Evolutionary conservation across 352 stramenopile species (phyloP).

Genomic region (Peronospora farinosa): DNA sequence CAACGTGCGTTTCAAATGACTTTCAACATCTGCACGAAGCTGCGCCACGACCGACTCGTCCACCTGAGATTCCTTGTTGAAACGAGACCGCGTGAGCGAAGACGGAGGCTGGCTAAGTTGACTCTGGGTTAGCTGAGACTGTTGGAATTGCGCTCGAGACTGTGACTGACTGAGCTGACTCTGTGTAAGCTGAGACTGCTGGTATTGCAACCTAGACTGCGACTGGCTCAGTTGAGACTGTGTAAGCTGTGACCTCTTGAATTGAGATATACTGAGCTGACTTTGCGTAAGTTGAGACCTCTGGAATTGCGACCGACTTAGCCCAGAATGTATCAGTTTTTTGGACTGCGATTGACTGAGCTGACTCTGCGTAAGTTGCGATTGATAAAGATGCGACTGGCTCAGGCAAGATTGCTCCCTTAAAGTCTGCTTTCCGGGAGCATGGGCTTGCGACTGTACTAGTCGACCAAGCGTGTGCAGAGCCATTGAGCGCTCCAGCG

Average conservation of each 20-base stretch:
- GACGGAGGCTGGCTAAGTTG: slow-evolving; percentile 14
- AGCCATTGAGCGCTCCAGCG: slow-evolving; percentile 22
- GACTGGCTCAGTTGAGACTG: slow-evolving; percentile 7
- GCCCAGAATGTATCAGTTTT: background rate
- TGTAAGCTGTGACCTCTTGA: slow-evolving; percentile 3
- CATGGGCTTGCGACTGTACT: slow-evolving; percentile 19
- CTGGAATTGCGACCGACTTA: slow-evolving; percentile 1
- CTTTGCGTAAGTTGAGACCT: slow-evolving; percentile 6
- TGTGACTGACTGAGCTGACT: slow-evolving; percentile 8
- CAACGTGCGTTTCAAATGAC: slow-evolving; percentile 26
- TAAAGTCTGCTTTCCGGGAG: slow-evolving; percentile 1
- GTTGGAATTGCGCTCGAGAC: slow-evolving; percentile 1
- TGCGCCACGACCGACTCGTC: slow-evolving; percentile 23
- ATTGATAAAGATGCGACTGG: slow-evolving; percentile 17
- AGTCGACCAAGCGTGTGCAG: slow-evolving; percentile 25
- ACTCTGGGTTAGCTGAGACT: slow-evolving; percentile 10
- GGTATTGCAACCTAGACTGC: slow-evolving; percentile 2
- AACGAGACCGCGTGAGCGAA: slow-evolving; percentile 14
- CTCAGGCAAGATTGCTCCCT: slow-evolving; percentile 23
- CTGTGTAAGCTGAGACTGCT: slow-evolving; percentile 6
- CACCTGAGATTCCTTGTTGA: slow-evolving; percentile 14
- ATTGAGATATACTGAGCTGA: slow-evolving; percentile 14
- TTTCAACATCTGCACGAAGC: slow-evolving; percentile 27
- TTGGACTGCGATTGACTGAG: slow-evolving; percentile 11
- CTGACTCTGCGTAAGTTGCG: slow-evolving; percentile 7